These are phyloP conservation scores for Populus hybrid DNA, from an alignment of 441 rosid species.

Conservation along the genomic window DNA sequence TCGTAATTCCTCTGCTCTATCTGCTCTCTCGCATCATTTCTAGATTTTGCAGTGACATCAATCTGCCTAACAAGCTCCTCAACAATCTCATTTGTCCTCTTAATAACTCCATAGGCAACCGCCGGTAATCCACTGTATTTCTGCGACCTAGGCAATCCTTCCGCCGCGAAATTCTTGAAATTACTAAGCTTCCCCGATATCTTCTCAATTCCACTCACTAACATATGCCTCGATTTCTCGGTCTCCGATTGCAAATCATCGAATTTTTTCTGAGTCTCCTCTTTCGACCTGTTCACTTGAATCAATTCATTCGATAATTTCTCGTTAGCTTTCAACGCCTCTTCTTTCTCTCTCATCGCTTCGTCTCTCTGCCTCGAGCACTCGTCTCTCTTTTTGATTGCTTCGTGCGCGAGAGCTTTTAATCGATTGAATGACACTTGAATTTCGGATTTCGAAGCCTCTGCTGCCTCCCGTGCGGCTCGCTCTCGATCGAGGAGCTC, in stretches of 20 bases:
- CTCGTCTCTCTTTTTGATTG: slow-evolving; percentile 79
- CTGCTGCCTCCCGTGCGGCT: slow-evolving; percentile 64
- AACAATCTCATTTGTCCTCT: slow-evolving; percentile 83
- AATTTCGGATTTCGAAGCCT: slow-evolving; percentile 67
- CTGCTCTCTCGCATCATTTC: slow-evolving; percentile 84
- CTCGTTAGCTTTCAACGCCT: slow-evolving; percentile 40
- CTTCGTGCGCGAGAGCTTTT: slow-evolving; percentile 76
- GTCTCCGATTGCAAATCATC: slow-evolving; percentile 68
- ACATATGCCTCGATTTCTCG: slow-evolving; percentile 37
- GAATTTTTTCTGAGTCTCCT: slow-evolving; percentile 42
- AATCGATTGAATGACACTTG: slow-evolving; percentile 51
- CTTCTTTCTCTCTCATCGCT: slow-evolving; percentile 63
- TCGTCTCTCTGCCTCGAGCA: slow-evolving; percentile 63
- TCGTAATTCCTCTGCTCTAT: slow-evolving; percentile 89
- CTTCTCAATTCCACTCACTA: slow-evolving; percentile 74
- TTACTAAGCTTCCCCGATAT: slow-evolving; percentile 75
- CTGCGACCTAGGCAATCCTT: slow-evolving; percentile 67
- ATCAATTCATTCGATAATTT: slow-evolving; percentile 42
- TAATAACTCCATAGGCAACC: slow-evolving; percentile 81
- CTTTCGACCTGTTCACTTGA: slow-evolving; percentile 45
- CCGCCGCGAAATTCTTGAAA: slow-evolving; percentile 68
- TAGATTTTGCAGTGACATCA: slow-evolving; percentile 51
- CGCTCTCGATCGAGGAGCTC: slow-evolving; percentile 76
- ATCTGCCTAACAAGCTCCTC: slow-evolving; percentile 83
- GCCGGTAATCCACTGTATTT: slow-evolving; percentile 73